These are phyloP conservation scores for Colletotrichum sp. DNA, from an alignment of 2,329 filamentous ascomycete species.

Conservation along the genomic window DNA sequence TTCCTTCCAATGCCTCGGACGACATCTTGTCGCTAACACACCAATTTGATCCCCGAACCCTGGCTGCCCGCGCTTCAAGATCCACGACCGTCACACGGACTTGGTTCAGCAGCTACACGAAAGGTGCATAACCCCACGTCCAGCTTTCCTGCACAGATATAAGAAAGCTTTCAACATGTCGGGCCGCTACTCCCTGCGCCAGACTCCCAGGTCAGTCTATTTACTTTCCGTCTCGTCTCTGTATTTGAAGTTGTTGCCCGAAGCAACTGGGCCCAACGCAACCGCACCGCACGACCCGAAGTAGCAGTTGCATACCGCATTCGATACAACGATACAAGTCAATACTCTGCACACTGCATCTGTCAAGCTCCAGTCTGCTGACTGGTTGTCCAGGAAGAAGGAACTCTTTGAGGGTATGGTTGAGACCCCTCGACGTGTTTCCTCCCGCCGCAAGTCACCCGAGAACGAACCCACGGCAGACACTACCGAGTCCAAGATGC, in stretches of 20 bases:
- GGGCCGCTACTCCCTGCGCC: constrained; percentile 40
- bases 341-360: neutral
- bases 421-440: constrained; percentile 55
- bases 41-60: neutral
- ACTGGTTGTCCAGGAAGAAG: constrained; percentile 52
- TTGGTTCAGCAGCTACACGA: constrained; percentile 16
- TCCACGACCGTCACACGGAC: constrained; percentile 9
- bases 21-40: neutral
- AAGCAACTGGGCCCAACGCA: neutral
- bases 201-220: constrained; percentile 38
- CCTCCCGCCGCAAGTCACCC: constrained; percentile 55
- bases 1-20: neutral
- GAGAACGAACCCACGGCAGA: constrained; percentile 14
- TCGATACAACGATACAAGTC: neutral
- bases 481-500: constrained; percentile 9
- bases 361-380: neutral
- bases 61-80: neutral
- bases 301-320: neutral
- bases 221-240: neutral
- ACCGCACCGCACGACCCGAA: neutral
- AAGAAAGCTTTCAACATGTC: constrained; percentile 32
- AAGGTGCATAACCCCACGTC: constrained; percentile 17
- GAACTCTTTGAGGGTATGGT: constrained; percentile 66
- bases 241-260: neutral
- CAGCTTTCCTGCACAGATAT: neutral